Percentiles rank a stretch among this genome's conserved stretches.
These are phyloP conservation scores for Sugiyamaella floridensis DNA, from an alignment of 805 yeast genomes.

Conservation along the genomic window DNA sequence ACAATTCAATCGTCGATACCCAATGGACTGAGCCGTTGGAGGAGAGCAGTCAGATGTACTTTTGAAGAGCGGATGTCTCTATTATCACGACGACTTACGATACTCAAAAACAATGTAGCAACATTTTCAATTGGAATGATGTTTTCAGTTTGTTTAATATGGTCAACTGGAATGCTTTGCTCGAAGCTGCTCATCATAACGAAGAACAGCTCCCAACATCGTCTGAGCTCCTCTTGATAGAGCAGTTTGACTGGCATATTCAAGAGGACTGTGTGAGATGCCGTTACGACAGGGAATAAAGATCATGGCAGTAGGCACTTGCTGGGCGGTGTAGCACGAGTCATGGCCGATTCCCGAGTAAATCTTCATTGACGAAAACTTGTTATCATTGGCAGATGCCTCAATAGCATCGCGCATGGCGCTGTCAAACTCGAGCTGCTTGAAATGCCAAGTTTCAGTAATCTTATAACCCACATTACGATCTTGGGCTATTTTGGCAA, in stretches of 20 bases:
- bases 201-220: constrained; percentile 43
- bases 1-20: background rate
- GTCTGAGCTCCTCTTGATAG: constrained; percentile 55
- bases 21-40: background rate
- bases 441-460: constrained; percentile 42
- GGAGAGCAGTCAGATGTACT: background rate
- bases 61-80: background rate
- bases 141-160: too few relatives aligned
- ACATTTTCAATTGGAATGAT: too few relatives aligned
- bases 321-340: constrained; percentile 50
- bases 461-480: constrained; percentile 27
- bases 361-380: constrained; percentile 9
- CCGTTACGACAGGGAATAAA: constrained; percentile 66
- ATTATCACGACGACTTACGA: background rate
- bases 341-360: constrained; percentile 71
- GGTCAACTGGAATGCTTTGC: background rate
- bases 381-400: constrained; percentile 38
- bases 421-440: constrained; percentile 53
- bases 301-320: constrained; percentile 66
- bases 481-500: constrained; percentile 30
- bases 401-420: constrained; percentile 45
- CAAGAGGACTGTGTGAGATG: constrained; percentile 59
- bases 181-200: constrained; percentile 30
- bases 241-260: constrained; percentile 58
- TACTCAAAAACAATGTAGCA: background rate